These are phyloP conservation scores for Candida ascalaphidarum DNA, from an alignment of 805 yeast species.

Conservation along the genomic window DNA sequence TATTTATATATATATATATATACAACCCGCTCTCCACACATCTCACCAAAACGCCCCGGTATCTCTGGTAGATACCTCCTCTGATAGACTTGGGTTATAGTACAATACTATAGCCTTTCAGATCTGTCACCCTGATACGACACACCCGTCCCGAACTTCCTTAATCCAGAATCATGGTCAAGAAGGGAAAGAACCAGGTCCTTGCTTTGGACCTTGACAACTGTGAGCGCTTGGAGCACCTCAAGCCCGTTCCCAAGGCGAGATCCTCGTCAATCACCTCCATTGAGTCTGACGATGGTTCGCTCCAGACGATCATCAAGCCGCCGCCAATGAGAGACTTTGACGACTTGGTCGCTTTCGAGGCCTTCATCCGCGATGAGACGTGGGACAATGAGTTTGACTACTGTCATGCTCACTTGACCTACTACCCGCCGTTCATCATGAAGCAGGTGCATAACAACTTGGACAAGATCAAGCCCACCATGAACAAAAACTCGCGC, in stretches of 20 bases:
- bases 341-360: slow-evolving; percentile 57
- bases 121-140: too few relatives aligned
- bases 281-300: slow-evolving; percentile 26
- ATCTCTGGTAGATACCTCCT: too few relatives aligned
- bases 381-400: slow-evolving; percentile 72
- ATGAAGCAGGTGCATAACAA: slow-evolving; percentile 58
- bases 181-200: slow-evolving; percentile 22
- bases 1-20: too few relatives aligned
- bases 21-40: too few relatives aligned
- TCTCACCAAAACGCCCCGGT: too few relatives aligned
- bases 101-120: too few relatives aligned
- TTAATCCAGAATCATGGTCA: slow-evolving; percentile 16
- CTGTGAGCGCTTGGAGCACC: slow-evolving; percentile 29
- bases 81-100: too few relatives aligned
- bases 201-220: slow-evolving; percentile 26
- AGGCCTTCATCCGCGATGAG: slow-evolving; percentile 57
- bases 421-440: slow-evolving; percentile 69
- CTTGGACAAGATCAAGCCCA: slow-evolving; percentile 63
- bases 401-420: slow-evolving; percentile 56
- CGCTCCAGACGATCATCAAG: slow-evolving; percentile 15
- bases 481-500: slow-evolving; percentile 62
- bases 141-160: background rate
- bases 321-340: slow-evolving; percentile 42
- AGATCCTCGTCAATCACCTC: slow-evolving; percentile 34
- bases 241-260: slow-evolving; percentile 29